Evolutionary conservation across 495 filamentous ascomycete species (phyloP).

Genomic region (Neurospora sp.): DNA sequence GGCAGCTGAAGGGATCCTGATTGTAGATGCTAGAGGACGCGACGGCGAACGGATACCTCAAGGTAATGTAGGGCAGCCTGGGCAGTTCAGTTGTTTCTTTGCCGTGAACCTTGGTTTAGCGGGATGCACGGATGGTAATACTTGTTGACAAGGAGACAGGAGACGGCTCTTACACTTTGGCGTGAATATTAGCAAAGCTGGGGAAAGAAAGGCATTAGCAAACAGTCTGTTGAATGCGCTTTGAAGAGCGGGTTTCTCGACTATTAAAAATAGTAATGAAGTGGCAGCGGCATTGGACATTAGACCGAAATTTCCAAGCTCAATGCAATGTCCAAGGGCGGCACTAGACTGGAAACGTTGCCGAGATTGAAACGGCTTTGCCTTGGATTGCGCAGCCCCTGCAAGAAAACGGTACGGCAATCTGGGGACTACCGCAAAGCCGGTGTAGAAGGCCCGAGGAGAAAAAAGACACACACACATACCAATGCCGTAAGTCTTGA

Average conservation of each 20-base stretch:
- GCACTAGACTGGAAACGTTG: constrained; percentile 33
- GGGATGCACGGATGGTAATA: background rate
- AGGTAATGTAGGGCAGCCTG: background rate
- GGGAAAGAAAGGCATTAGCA: background rate
- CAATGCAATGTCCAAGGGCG: constrained; percentile 23
- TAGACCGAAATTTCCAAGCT: constrained; percentile 20
- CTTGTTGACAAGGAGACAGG: background rate
- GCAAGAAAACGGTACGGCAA: background rate
- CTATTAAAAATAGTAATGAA: constrained; percentile 15
- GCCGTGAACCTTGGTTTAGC: background rate
- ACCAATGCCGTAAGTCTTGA: background rate
- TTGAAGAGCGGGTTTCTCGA: background rate
- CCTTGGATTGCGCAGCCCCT: constrained; percentile 7
- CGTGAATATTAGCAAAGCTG: background rate
- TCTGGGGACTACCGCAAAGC: constrained; percentile 6
- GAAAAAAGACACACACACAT: background rate
- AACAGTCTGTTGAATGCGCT: background rate
- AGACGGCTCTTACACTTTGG: background rate
- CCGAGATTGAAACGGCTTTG: constrained; percentile 32
- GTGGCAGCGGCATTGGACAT: constrained; percentile 7
- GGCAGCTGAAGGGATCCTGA: background rate
- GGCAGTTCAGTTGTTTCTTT: background rate
- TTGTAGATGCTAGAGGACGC: background rate
- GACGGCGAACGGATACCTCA: background rate
- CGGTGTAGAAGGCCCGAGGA: background rate